Conservation (phyloP, 495 filamentous ascomycete genomes). For the Neurospora terricola region DNA sequence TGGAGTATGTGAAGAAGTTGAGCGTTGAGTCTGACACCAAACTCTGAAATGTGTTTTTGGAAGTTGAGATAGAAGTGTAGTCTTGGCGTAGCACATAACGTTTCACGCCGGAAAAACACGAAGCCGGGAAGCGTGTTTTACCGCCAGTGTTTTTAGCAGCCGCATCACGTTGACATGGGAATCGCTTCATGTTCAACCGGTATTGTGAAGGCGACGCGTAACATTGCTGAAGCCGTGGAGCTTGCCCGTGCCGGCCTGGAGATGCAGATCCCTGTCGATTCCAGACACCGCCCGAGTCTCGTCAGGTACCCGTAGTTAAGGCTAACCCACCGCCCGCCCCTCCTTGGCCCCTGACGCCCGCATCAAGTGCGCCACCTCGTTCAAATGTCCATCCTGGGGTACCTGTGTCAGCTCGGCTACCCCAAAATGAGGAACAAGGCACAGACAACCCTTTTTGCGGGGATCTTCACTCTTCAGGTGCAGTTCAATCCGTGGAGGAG, state of each 20-base stretch:
- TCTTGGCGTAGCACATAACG: background rate
- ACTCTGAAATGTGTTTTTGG: background rate
- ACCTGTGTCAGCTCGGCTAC: background rate
- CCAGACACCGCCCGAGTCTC: background rate
- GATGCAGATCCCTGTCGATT: background rate
- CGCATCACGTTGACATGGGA: background rate
- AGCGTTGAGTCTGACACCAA: background rate
- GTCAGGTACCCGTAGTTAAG: background rate
- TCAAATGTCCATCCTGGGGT: background rate
- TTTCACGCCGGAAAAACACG: background rate
- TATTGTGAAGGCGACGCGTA: background rate
- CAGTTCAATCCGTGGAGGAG: background rate
- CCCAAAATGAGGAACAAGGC: background rate
- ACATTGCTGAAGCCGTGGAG: background rate
- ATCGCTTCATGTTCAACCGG: background rate
- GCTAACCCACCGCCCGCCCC: background rate
- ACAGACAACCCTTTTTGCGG: background rate
- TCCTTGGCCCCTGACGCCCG: background rate
- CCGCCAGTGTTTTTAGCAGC: background rate
- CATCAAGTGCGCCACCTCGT: background rate
- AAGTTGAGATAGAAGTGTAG: background rate
- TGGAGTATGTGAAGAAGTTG: background rate
- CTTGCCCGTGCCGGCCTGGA: background rate
- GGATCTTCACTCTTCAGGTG: background rate
- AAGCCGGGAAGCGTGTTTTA: background rate